Evolutionary conservation across 2,329 filamentous ascomycete genomes (phyloP).

Genomic region (Leptoxyphium fumago): DNA sequence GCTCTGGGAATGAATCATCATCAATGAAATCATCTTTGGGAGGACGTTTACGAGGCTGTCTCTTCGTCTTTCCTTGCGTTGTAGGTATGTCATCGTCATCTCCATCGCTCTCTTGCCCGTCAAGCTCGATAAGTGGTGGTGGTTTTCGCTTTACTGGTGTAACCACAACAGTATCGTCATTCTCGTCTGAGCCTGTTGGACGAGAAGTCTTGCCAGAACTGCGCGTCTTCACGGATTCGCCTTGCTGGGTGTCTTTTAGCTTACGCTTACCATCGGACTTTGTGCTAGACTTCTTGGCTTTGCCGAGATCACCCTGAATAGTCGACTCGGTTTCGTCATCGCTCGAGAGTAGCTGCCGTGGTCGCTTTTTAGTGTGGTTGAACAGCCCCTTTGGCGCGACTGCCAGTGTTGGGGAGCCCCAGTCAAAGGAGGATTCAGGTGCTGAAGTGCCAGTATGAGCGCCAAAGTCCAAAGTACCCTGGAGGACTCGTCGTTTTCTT

Average conservation of each 20-base stretch:
- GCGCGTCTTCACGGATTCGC: neutral
- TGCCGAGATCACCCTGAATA: too few relatives aligned
- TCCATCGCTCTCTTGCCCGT: conserved; percentile 10
- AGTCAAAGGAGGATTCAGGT: neutral
- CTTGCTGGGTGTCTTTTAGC: conserved; percentile 2
- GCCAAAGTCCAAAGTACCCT: conserved; percentile 17
- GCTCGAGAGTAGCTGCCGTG: too few relatives aligned
- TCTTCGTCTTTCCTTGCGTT: conserved; percentile 12
- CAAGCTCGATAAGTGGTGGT: neutral
- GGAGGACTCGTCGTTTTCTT: conserved; percentile 12
- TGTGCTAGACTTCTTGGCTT: neutral
- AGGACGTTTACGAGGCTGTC: conserved; percentile 2
- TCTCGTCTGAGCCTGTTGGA: conserved; percentile 1
- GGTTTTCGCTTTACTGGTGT: neutral
- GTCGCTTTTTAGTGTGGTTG: too few relatives aligned
- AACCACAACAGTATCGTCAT: conserved; percentile 4
- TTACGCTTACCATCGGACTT: neutral
- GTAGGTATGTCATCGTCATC: conserved; percentile 18
- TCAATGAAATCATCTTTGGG: neutral
- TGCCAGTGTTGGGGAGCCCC: too few relatives aligned
- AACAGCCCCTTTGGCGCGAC: too few relatives aligned
- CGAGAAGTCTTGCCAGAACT: too few relatives aligned
- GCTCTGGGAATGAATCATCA: neutral
- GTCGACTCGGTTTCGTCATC: too few relatives aligned
- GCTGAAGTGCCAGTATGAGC: neutral